These are phyloP conservation scores for Coprinellus micaceus DNA, from an alignment of 768 basidiomycete genomes.

Conservation along the genomic window DNA sequence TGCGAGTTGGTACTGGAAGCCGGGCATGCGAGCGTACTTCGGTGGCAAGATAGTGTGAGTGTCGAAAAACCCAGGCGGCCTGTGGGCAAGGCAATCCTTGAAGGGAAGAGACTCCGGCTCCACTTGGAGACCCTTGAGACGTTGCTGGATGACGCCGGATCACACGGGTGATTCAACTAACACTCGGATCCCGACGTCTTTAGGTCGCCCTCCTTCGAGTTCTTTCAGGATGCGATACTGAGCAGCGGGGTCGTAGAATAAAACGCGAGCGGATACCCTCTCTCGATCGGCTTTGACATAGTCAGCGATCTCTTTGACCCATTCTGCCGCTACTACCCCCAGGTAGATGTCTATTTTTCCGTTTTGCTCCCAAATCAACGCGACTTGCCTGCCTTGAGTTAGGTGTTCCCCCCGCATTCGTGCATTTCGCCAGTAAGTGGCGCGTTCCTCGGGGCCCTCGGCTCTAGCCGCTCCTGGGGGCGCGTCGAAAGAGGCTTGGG, in stretches of 20 bases:
- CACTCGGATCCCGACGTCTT: constrained; percentile 27
- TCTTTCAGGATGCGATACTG: constrained; percentile 42
- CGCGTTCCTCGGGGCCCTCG: constrained; percentile 27
- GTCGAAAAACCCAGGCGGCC: constrained; percentile 30
- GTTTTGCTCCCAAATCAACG: constrained; percentile 37
- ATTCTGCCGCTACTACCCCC: constrained; percentile 37
- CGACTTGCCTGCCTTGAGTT: constrained; percentile 51
- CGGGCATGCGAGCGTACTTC: constrained; percentile 48
- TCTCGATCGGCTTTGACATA: constrained; percentile 27
- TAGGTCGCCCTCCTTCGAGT: constrained; percentile 15
- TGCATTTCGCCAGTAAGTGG: constrained; percentile 49
- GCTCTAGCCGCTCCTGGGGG: constrained; percentile 46
- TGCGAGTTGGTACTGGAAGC: constrained; percentile 53
- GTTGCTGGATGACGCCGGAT: constrained; percentile 65
- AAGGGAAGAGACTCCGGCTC: constrained; percentile 61
- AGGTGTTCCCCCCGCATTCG: constrained; percentile 43
- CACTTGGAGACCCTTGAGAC: constrained; percentile 54
- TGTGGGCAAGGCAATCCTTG: constrained; percentile 48
- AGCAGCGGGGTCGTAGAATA: constrained; percentile 61
- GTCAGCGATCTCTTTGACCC: constrained; percentile 34
- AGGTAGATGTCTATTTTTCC: constrained; percentile 36
- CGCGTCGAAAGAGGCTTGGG: constrained; percentile 35
- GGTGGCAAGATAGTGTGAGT: constrained; percentile 45
- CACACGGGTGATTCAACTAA: constrained; percentile 62
- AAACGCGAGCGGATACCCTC: constrained; percentile 41